Base-by-base conservation (phyloP, 2,329 filamentous ascomycete genomes). In the Xylaria sp. region DNA sequence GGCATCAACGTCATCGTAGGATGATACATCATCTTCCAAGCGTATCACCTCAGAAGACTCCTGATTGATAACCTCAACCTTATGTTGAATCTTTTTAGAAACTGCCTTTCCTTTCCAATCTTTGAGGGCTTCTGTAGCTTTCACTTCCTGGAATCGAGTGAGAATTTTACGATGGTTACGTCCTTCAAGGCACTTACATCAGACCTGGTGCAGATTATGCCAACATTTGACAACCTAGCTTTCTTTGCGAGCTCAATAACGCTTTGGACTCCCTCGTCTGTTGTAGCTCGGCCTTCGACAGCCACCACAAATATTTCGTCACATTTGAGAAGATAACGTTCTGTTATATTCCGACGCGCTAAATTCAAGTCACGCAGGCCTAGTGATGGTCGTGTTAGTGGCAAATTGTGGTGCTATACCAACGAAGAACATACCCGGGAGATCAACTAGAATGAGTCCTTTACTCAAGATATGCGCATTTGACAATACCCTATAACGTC, bases 271-370 rank as follows among this genome's bases (percentile, higher is more conserved):
- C 82, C 81, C 20, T 75, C 74, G 63, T 85, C 81, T 0, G 80
- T 84, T 0, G 72, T 76, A 0, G 83, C 83, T 10, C 84, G 78
- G 0, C 79, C 80, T 17, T 83, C 83, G 28, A 75, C 74, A 59
- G 80, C 81, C 1, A 86, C 77, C 0, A 79, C 83, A 59, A 86
- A 82, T 3, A 86, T 83, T 65, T 84, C 83, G 61, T 86, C 72
- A 62, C 84, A 86, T 36, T 80, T 46, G 1, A 81, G 71, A 0
- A 86, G 54, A 62, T 85, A 85, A 0, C 80, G 77, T 65, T 86
- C 83, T 0, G 84, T 84, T 17, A 85, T 80, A 26, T 73, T 76
- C 40, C 78, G 74, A 3, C 84, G 78, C 11, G 83, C 83, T 3
- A 79, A 76, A 69, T 86, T 86, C 31, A 81, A 63, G 72, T 86